Evolutionary conservation across 352 stramenopile genomes (phyloP).

Genomic region (Elongisporangium senticosum): DNA sequence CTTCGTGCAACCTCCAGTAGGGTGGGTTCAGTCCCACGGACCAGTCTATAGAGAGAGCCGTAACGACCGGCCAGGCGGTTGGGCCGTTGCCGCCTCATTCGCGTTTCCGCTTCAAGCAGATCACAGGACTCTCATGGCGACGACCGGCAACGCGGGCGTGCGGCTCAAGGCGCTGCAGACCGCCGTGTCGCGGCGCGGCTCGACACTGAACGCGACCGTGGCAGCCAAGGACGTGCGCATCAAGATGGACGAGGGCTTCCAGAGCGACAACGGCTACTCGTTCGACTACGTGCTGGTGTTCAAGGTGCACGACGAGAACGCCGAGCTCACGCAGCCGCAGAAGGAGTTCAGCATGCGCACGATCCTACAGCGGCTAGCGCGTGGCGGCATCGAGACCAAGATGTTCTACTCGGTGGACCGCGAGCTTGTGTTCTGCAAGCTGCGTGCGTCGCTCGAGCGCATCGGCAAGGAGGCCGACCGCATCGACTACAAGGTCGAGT

Average conservation of each 20-base stretch:
- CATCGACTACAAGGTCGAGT: conserved; percentile 79
- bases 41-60: not conserved
- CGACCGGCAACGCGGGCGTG: conserved; percentile 12
- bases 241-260: conserved; percentile 55
- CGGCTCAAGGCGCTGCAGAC: conserved; percentile 59
- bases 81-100: not conserved
- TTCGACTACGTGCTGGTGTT: conserved; percentile 82
- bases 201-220: conserved; percentile 55
- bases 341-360: conserved; percentile 71
- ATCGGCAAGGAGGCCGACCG: conserved; percentile 64
- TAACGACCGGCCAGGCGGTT: not conserved
- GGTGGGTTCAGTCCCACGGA: not conserved
- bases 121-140: not conserved
- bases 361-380: conserved; percentile 59
- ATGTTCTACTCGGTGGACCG: conserved; percentile 75
- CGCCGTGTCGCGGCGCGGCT: conserved; percentile 53
- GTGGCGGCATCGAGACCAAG: conserved; percentile 74
- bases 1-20: not conserved
- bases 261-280: conserved; percentile 64
- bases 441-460: conserved; percentile 58
- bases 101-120: not conserved
- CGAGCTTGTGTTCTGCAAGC: conserved; percentile 72
- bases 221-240: conserved; percentile 60
- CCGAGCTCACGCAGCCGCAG: conserved; percentile 40
- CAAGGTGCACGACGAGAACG: conserved; percentile 70